These are phyloP conservation scores for Senna siamea DNA, from an alignment of 306 rosid species.

Conservation along the genomic window DNA sequence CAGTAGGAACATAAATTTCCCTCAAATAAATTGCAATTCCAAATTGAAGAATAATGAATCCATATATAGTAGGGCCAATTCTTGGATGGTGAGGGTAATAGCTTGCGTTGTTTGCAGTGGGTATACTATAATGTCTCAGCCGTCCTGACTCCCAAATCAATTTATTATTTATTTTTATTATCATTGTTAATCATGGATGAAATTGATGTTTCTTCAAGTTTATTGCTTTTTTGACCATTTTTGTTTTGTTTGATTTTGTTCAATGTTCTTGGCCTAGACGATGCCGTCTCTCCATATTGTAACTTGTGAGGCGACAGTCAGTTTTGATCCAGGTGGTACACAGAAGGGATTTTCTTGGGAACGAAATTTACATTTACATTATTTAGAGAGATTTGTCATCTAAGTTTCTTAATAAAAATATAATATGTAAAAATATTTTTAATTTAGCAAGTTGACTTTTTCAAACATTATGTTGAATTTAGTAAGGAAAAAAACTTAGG, in stretches of 20 bases:
- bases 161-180: conserved; percentile 15
- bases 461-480: no score
- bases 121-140: conserved; percentile 32
- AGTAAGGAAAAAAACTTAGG: no score
- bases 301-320: conserved; percentile 15
- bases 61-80: conserved; percentile 19
- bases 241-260: neutral
- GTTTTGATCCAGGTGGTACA: no score
- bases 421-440: no score
- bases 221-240: neutral
- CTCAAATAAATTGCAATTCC: conserved; percentile 28
- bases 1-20: conserved; percentile 28
- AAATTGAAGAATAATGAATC: conserved; percentile 16
- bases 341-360: conserved; percentile 3
- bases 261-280: neutral
- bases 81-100: conserved; percentile 31
- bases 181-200: conserved; percentile 25
- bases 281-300: conserved; percentile 39
- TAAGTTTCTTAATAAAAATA: no score
- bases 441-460: no score
- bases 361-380: neutral
- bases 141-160: conserved; percentile 31
- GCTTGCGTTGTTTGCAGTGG: conserved; percentile 14
- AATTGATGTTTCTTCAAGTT: conserved; percentile 20
- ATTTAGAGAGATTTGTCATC: no score